These are phyloP conservation scores for Vitis hybrid DNA, from an alignment of 177 flowering plant species.

Conservation along the genomic window DNA sequence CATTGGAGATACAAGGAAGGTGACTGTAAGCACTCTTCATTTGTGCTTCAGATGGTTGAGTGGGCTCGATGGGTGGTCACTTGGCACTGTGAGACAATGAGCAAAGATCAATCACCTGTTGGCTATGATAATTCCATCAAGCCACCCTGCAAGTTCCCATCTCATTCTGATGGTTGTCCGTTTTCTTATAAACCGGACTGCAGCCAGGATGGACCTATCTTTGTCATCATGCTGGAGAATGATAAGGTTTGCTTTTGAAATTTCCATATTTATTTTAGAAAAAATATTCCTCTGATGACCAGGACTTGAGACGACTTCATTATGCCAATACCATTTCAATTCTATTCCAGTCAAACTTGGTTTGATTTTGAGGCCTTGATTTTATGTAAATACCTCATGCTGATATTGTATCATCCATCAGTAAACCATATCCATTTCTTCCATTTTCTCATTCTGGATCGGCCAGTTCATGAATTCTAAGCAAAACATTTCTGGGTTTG, in stretches of 20 bases:
- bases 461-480: no score
- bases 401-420: no score
- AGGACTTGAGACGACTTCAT: background rate
- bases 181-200: constrained; percentile 56
- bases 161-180: constrained; percentile 77
- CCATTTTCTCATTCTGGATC: no score
- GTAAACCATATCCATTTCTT: background rate
- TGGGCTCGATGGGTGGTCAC: constrained; percentile 93
- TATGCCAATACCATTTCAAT: background rate
- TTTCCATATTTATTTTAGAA: background rate
- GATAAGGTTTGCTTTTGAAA: constrained; percentile 59
- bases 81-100: constrained; percentile 86
- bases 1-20: constrained; percentile 99
- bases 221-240: constrained; percentile 82
- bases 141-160: constrained; percentile 86
- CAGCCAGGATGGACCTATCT: constrained; percentile 69
- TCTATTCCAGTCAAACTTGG: background rate
- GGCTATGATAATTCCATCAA: constrained; percentile 43
- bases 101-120: constrained; percentile 45
- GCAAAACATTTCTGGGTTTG: background rate
- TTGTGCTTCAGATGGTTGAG: constrained; percentile 94
- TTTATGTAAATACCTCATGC: no score
- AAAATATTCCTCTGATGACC: background rate
- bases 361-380: background rate
- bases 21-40: constrained; percentile 65